Percentiles rank a stretch among this genome's conserved stretches.
Evolutionary conservation across 768 basidiomycete genomes (phyloP).

Genomic region (Exsudoporus frostii): DNA sequence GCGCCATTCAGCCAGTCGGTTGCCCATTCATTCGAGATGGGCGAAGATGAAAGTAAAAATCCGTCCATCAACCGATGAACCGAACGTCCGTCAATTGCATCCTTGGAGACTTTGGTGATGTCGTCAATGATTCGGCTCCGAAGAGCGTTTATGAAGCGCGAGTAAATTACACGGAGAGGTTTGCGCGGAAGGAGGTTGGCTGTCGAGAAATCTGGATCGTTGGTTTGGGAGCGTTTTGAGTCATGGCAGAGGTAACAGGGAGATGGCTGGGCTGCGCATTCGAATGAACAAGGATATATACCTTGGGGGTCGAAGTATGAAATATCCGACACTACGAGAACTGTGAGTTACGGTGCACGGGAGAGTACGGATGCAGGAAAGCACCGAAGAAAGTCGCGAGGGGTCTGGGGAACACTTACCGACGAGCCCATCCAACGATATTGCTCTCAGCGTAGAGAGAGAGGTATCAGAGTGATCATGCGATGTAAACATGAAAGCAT

Average conservation of each 20-base stretch:
- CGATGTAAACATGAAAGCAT: constrained; percentile 55
- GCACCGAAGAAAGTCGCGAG: background rate
- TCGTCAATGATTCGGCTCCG: constrained; percentile 51
- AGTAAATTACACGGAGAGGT: constrained; percentile 38
- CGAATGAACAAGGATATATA: constrained; percentile 53
- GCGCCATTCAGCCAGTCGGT: constrained; percentile 59
- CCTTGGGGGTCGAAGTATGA: constrained; percentile 45
- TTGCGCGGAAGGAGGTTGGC: constrained; percentile 44
- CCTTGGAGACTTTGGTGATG: constrained; percentile 44
- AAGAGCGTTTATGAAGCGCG: constrained; percentile 61
- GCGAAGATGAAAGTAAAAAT: constrained; percentile 52
- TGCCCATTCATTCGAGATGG: constrained; percentile 55
- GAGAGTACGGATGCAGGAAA: constrained; percentile 1
- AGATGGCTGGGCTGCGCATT: constrained; percentile 37
- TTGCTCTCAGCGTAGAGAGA: constrained; percentile 32
- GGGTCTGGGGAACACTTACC: constrained; percentile 39
- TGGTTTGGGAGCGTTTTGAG: constrained; percentile 13
- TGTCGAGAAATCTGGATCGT: constrained; percentile 29
- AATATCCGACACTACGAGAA: constrained; percentile 38
- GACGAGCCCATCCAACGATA: constrained; percentile 49
- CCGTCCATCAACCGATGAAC: constrained; percentile 57
- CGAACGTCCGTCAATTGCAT: constrained; percentile 29
- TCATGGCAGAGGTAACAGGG: constrained; percentile 41
- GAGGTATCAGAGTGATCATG: constrained; percentile 30
- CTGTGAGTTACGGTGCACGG: constrained; percentile 8